Conservation (phyloP, 495 filamentous ascomycete genomes). For the Hypoxylon crocopeplum region DNA sequence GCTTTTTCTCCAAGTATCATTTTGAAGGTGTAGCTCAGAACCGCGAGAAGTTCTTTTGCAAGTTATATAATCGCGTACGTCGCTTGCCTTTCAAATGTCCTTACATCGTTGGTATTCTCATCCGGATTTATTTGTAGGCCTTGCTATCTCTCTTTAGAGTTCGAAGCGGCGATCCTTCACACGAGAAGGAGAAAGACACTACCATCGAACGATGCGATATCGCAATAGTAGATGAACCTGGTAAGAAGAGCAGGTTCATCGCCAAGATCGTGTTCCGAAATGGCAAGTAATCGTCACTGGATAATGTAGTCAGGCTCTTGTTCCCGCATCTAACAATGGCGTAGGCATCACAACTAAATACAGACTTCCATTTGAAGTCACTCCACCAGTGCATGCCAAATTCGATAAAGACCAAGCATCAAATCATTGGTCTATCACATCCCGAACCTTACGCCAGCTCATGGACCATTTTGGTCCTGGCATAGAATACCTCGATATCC, state of each 20-base stretch:
- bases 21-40: slow-evolving; percentile 58
- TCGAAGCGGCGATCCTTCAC: slow-evolving; percentile 45
- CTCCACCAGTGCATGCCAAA: slow-evolving; percentile 81
- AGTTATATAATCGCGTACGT: slow-evolving; percentile 54
- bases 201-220: slow-evolving; percentile 89
- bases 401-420: slow-evolving; percentile 74
- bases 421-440: slow-evolving; percentile 81
- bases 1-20: slow-evolving; percentile 85
- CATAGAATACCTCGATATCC: slow-evolving; percentile 91
- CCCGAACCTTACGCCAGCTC: slow-evolving; percentile 78
- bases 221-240: slow-evolving; percentile 73
- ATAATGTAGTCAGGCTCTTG: background rate
- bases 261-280: slow-evolving; percentile 86
- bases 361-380: slow-evolving; percentile 86
- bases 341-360: slow-evolving; percentile 88
- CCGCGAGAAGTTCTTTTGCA: slow-evolving; percentile 58
- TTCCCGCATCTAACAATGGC: slow-evolving; percentile 31
- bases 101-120: slow-evolving; percentile 13
- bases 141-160: slow-evolving; percentile 54
- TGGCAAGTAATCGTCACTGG: slow-evolving; percentile 60
- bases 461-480: slow-evolving; percentile 90
- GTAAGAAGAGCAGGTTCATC: slow-evolving; percentile 80
- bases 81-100: background rate
- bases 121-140: slow-evolving; percentile 40
- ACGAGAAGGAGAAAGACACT: slow-evolving; percentile 70